Evolutionary conservation across 1,284 basidiomycete species (phyloP).

Genomic region (Chondrostereum purpureum): DNA sequence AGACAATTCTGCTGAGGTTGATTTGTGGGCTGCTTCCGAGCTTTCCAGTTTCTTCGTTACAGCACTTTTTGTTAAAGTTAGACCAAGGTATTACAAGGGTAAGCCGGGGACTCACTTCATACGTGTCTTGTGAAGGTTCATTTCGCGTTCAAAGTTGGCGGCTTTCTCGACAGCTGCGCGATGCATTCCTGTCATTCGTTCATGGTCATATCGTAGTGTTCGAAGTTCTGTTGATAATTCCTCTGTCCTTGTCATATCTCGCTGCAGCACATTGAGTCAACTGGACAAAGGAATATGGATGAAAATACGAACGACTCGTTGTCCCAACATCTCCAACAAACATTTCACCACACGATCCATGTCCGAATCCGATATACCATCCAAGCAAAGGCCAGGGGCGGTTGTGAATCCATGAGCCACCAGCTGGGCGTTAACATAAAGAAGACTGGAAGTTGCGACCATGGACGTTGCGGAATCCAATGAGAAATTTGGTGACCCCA

Average conservation of each 20-base stretch:
- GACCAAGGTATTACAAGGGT: constrained; percentile 2
- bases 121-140: constrained; percentile 64
- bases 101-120: constrained; percentile 43
- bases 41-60: constrained; percentile 47
- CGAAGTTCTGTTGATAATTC: constrained; percentile 68
- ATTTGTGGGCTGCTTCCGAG: constrained; percentile 60
- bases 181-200: constrained; percentile 65
- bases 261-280: constrained; percentile 40
- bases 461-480: constrained; percentile 29
- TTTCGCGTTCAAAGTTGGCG: constrained; percentile 70
- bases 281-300: constrained; percentile 4
- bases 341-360: constrained; percentile 70
- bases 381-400: constrained; percentile 56
- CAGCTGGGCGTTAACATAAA: constrained; percentile 74
- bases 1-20: constrained; percentile 60
- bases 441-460: constrained; percentile 46
- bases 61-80: constrained; percentile 31
- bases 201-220: constrained; percentile 78
- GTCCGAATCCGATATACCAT: constrained; percentile 51
- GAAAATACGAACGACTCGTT: constrained; percentile 65
- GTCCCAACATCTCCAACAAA: constrained; percentile 70
- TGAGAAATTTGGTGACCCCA: constrained; percentile 33
- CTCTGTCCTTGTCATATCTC: constrained; percentile 78
- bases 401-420: constrained; percentile 74
- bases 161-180: constrained; percentile 47